Conservation (phyloP, 176 grass and related monocot genomes). For the Oryza punctata region DNA sequence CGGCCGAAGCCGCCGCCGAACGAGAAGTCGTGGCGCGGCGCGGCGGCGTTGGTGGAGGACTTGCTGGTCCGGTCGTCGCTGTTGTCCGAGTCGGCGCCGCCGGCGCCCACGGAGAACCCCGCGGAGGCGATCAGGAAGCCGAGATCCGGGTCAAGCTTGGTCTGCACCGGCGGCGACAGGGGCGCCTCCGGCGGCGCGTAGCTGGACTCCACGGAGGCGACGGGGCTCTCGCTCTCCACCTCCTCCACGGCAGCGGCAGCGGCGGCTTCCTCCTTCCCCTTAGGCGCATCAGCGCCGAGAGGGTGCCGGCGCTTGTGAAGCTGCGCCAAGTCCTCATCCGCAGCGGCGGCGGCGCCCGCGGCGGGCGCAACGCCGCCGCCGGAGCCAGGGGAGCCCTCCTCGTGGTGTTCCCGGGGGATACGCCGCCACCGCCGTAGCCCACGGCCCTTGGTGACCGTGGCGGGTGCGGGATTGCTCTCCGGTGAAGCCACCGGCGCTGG, state of each 20-base stretch:
- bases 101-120: slow-evolving; percentile 71
- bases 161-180: slow-evolving; percentile 30
- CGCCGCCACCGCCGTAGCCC: slow-evolving; percentile 66
- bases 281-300: slow-evolving; percentile 21
- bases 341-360: not conserved
- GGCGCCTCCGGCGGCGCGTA: slow-evolving; percentile 27
- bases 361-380: not conserved
- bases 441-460: slow-evolving; percentile 41
- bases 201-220: slow-evolving; percentile 73
- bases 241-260: slow-evolving; percentile 38
- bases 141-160: slow-evolving; percentile 51
- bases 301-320: slow-evolving; percentile 65
- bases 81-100: slow-evolving; percentile 76
- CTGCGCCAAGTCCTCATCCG: slow-evolving; percentile 48
- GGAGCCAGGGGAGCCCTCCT: slow-evolving; percentile 40
- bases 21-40: slow-evolving; percentile 54
- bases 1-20: slow-evolving; percentile 39
- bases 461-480: not conserved
- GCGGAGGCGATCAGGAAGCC: slow-evolving; percentile 53
- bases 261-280: slow-evolving; percentile 44
- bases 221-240: slow-evolving; percentile 45
- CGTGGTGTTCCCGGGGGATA: slow-evolving; percentile 58
- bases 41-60: slow-evolving; percentile 64
- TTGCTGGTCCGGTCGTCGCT: slow-evolving; percentile 89
- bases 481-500: slow-evolving; percentile 28